Base-by-base conservation (phyloP, 2,329 filamentous ascomycete species). In the Pestalotiopsis sp. region DNA sequence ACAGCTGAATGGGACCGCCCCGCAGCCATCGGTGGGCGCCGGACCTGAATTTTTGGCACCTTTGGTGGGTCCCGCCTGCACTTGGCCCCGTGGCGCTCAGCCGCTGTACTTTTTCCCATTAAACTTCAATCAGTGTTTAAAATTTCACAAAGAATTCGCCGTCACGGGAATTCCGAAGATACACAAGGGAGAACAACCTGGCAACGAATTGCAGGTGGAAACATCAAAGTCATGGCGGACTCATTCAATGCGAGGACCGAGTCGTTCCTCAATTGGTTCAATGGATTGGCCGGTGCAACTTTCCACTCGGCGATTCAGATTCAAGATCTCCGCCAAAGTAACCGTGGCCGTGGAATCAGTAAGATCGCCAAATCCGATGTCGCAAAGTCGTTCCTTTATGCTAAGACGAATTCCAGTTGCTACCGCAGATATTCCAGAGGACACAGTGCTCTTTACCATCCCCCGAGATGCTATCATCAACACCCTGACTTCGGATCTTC, bases 391-490 rank as follows among this genome's bases (percentile, higher is more conserved):
- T 20, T 45, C 57, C n/a, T 55, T 25, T 25, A 55, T 61, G 66
- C 75, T 77, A 39, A 36, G 58, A 76, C 70, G 62, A 67, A 61
- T 60, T 38, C 31, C 71, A 95, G 93, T 97, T 74, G 92, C 94
- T 31, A 86, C 82, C 25, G 78, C 86, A 68, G 88, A 93, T 71
- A 93, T 97, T 66, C 81, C 85, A 20, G 87, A 92, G 73, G 92
- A 94, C 70, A 93, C 93, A 68, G 87, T 91, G 62, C 86, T 97
- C 58, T 97, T 97, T 83, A 91, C 89, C 61, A 92, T 97, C 70
- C 93, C 94, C 2, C 89, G 92, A 70, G 81, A 84, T 61, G 83
- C 87, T 64, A 90, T 97, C 71, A 88, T 97, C 76, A 92, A 88
- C 73, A 84, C 88, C 25, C 86, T 91, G 76, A 97, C 92, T 55